phyloP scores from a whole-genome alignment of 306 rosid species.

The Arachis stenosperma region DNA sequence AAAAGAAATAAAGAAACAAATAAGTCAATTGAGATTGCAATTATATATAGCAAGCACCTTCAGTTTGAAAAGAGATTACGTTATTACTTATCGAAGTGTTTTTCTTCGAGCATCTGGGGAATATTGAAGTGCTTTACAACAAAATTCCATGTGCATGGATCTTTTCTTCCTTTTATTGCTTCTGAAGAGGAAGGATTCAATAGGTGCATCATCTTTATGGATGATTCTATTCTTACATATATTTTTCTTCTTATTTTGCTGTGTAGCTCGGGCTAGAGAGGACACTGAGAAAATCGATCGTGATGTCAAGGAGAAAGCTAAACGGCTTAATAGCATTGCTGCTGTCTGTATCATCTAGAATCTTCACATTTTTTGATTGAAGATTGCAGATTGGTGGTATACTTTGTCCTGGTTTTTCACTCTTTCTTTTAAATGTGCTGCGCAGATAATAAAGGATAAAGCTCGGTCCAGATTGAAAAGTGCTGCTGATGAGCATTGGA shows the following conservation, averaged over 20 bases:
- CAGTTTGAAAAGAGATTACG: conserved; percentile 10
- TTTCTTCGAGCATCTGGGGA: conserved; percentile 10
- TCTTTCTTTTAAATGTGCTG: conserved; percentile 22
- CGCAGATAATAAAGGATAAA: conserved; percentile 77
- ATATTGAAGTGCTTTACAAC: background rate
- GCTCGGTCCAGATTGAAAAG: conserved; percentile 80
- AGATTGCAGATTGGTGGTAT: conserved; percentile 26
- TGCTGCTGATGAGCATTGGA: conserved; percentile 97
- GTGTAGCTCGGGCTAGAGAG: conserved; percentile 87
- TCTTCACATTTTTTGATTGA: conserved; percentile 27
- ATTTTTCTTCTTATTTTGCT: conserved; percentile 35
- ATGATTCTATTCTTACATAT: conserved; percentile 26
- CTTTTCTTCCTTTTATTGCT: conserved; percentile 26
- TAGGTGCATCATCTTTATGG: conserved; percentile 10
- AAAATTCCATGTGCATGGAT: background rate
- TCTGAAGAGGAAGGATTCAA: conserved; percentile 17
- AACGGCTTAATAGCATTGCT: conserved; percentile 69
- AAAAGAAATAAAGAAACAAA: conserved; percentile 28
- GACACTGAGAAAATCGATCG: conserved; percentile 84
- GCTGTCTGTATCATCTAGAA: conserved; percentile 54
- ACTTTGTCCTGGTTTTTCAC: conserved; percentile 18
- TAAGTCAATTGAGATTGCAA: background rate
- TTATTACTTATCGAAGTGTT: conserved; percentile 16
- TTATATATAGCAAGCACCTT: conserved; percentile 21
- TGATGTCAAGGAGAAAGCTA: conserved; percentile 79